Evolutionary conservation across 1,284 basidiomycete species (phyloP).

Genomic region (Leccinum subatratum): DNA sequence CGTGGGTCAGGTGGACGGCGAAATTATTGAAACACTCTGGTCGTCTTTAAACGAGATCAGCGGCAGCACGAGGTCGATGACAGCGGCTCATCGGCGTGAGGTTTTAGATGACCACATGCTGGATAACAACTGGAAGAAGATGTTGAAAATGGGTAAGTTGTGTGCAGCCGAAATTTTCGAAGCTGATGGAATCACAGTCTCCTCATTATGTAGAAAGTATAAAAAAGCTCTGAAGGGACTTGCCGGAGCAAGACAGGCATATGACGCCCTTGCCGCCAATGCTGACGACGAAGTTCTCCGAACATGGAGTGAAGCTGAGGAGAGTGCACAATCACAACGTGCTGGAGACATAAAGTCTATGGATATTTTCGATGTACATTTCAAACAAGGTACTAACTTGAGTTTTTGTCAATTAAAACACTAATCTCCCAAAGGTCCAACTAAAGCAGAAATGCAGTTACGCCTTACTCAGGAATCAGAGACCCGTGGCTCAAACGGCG

Average conservation of each 20-base stretch:
- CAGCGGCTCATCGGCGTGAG: too few species aligned
- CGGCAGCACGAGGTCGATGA: too few species aligned
- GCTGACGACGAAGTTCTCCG: not conserved
- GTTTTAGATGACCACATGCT: too few species aligned
- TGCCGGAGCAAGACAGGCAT: not conserved
- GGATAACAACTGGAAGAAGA: not conserved
- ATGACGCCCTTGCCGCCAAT: not conserved
- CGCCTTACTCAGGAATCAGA: too few species aligned
- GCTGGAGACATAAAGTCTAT: not conserved
- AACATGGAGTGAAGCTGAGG: not conserved
- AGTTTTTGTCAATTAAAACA: too few species aligned
- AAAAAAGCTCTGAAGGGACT: not conserved
- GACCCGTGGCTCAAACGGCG: too few species aligned
- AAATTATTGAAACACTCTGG: too few species aligned
- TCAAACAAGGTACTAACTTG: not conserved
- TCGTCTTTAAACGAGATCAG: too few species aligned
- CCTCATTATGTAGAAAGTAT: not conserved
- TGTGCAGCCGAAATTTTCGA: not conserved
- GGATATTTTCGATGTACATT: not conserved
- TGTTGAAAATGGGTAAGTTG: not conserved
- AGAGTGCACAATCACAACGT: not conserved
- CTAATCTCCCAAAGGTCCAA: not conserved
- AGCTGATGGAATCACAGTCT: not conserved
- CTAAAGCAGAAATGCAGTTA: not conserved
- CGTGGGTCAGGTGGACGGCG: too few species aligned